Evolutionary conservation across 495 filamentous ascomycete genomes (phyloP).

Genomic region (Tuber melanosporum): DNA sequence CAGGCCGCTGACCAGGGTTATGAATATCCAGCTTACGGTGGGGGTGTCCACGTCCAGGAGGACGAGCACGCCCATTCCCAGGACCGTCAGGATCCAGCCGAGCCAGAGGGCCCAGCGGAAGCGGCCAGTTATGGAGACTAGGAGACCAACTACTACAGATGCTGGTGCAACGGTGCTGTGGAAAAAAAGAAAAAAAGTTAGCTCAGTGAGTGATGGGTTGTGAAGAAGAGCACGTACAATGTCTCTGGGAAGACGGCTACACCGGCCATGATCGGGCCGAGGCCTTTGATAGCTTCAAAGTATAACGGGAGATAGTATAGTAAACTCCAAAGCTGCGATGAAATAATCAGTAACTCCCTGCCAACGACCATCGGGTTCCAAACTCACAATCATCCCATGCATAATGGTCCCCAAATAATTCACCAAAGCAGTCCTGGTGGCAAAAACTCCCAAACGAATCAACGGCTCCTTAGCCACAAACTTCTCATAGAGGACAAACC

Average conservation of each 20-base stretch:
- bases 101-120: constrained; percentile 52
- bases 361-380: neutral
- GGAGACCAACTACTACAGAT: constrained; percentile 48
- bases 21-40: constrained; percentile 49
- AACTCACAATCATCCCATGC: constrained; percentile 47
- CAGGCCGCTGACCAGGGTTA: constrained; percentile 51
- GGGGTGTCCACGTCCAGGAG: constrained; percentile 49
- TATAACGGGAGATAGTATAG: constrained; percentile 66
- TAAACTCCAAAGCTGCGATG: constrained; percentile 44
- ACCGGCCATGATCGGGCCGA: constrained; percentile 54
- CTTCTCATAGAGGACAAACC: constrained; percentile 50
- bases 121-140: constrained; percentile 47
- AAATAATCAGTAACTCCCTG: neutral
- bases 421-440: constrained; percentile 44
- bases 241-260: constrained; percentile 57
- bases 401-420: constrained; percentile 47
- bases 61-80: constrained; percentile 50
- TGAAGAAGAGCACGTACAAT: constrained; percentile 29
- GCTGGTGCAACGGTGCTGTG: constrained; percentile 46
- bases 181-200: neutral
- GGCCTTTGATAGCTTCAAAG: constrained; percentile 58
- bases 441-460: constrained; percentile 47
- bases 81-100: constrained; percentile 49
- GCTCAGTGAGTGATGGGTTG: neutral
- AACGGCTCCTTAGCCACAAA: constrained; percentile 47